Base-by-base conservation (phyloP, 1,284 basidiomycete species). In the Fomitopsis palustris region DNA sequence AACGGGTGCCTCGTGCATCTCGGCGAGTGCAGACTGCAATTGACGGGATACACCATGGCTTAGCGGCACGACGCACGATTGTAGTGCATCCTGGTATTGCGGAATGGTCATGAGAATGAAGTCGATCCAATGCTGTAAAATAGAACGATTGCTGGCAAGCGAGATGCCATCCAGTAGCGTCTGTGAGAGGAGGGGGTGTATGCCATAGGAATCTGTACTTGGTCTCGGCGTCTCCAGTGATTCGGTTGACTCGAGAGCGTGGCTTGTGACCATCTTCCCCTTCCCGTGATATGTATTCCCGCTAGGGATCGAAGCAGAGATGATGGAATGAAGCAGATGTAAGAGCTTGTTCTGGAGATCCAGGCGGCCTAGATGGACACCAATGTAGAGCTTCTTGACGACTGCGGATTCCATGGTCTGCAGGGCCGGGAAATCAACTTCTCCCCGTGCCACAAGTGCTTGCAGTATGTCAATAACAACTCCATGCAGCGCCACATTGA, bases 101-200 rank as follows among this genome's bases (percentile, higher is more conserved):
- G 93, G 88, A 8, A 96, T 78, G 0, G 93, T 92, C 88, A 93
- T 93, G 56, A 98, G 82, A 58, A 98, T 81, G 70, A 99, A 98
- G 72, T 98, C 96, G 23, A 98, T 81, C 96, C 96, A 99, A 70
- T 97, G 93, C 69, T 96, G 94, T 14, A 97, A 75, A 23, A 96
- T 81, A 1, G 92, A 81, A 21, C 88, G 85, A 72, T 96, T 96
- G 23, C 81, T 76, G 5, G 81, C 76, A 4, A 78, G 73, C 4
- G 87, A 78, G 43, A 98, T 86, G 0, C 93, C 96, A 67, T 95
- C 91, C 17, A 91, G 79, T 21, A 98, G 77, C 1, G 90, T 86
- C 63, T 88, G 88, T 0, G 92, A 81, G 29, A 98, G 77, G 12
- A 95, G 78, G 0, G 89, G 81, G 64, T 89, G 88, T 41, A 86